A percentile compares a stretch with the other conserved stretches of the same genome.
Conservation (phyloP, 2,329 filamentous ascomycete species). For the Chaetomium sp. region DNA sequence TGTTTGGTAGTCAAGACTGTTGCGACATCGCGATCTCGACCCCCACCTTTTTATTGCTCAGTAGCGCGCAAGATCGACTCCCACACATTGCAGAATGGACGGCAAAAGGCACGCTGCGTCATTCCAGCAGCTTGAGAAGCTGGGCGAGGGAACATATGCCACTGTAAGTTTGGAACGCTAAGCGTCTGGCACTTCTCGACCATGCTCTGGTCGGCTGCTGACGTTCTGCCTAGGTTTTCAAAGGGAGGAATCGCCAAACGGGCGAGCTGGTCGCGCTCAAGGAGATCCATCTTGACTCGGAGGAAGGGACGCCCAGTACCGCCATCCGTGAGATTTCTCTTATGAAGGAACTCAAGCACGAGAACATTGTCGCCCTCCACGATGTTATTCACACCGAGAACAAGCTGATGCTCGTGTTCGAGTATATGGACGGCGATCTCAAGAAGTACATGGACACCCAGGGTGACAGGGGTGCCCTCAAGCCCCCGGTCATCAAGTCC, state of each 20-base stretch:
- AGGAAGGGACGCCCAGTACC: conserved; percentile 94
- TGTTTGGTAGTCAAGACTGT: no score
- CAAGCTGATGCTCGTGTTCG: conserved; percentile 98
- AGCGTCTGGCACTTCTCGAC: not conserved
- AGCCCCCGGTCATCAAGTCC: conserved; percentile 87
- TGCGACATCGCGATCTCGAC: no score
- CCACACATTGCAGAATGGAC: conserved; percentile 51
- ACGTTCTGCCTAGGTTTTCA: conserved; percentile 70
- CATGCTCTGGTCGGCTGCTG: not conserved
- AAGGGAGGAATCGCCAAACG: conserved; percentile 93
- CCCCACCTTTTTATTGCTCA: no score
- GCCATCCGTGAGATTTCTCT: conserved; percentile 97
- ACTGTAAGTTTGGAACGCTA: conserved; percentile 56
- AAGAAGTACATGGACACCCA: conserved; percentile 98
- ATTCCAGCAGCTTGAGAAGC: conserved; percentile 98
- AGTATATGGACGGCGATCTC: conserved; percentile 96
- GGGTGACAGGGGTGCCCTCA: conserved; percentile 81
- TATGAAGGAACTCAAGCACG: conserved; percentile 99
- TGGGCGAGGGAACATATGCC: conserved; percentile 97
- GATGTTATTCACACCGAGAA: conserved; percentile 99
- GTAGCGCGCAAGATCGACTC: no score
- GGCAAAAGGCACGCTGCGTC: conserved; percentile 88
- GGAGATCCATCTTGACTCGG: conserved; percentile 96
- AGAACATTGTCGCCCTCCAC: conserved; percentile 94
- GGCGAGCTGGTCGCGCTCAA: conserved; percentile 95